Evolutionary conservation across 805 yeast species (phyloP), one percentile per base, ranked within the genome.

Genomic region (Schizosaccharomyces cryophilus): DNA sequence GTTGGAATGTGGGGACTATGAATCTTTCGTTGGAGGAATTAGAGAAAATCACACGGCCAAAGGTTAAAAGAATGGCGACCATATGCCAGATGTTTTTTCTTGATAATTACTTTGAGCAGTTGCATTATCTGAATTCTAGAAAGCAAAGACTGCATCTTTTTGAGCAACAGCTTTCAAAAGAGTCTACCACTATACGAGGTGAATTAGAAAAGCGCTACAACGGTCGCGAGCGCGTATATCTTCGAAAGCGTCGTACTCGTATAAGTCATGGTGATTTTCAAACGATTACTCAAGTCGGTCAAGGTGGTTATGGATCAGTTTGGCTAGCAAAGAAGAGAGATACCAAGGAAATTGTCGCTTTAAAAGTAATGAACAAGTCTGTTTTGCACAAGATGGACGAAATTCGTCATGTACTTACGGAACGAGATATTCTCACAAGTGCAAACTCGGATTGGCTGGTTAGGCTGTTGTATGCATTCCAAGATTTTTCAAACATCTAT

Each of bases 281-380:
- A 69, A 86, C 90, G 76, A 84, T 93, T 65, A 93, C 99, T 0
- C 98, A 93, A 74, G 96, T 93, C 40, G 99, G 99, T 15, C 98
- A 93, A 74, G 99, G 99, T 69, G 99, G 99, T 2, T 93, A 93
- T 69, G 99, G 99, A 29, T 96, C 93, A 73, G 99, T 93, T n/a
- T 93, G 87, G 67, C 74, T 93, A 64, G 96, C 99, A 0, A 80
- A 89, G 66, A 93, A 93, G 75, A 83, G 82, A 66, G 99, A 93
- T 68, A 88, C 97, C 1, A 81, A 83, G 64, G 99, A 93, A 72
- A 84, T 93, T 58, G 90, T 96, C 72, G 99, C 99, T 1, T 76
- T 93, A 67, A 93, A 93, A 71, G 86, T 93, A 15, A 77, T 93
- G 68, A 89, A 87, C 71, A 93, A 93, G 71, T 84, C 84, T 67